phyloP scores from a whole-genome alignment of 1,284 basidiomycete species.

The Sphaerobolus stellatus region DNA sequence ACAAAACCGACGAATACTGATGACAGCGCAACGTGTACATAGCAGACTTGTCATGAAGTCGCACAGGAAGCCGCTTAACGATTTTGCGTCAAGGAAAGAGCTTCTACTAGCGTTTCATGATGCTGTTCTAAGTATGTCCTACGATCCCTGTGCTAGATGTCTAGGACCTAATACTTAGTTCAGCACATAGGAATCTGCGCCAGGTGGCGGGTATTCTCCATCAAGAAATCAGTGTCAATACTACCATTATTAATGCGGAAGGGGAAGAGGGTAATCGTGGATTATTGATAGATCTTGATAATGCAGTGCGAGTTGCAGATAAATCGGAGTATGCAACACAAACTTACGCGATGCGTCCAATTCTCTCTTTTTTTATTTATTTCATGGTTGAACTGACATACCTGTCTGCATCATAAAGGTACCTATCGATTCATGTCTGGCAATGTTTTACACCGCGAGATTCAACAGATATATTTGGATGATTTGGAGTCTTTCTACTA shows the following conservation, averaged over 20 bases:
- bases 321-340: not conserved
- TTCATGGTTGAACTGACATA: not conserved
- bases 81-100: no score
- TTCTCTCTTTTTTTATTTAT: not conserved
- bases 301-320: not conserved
- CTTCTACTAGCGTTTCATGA: no score
- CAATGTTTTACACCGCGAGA: not conserved
- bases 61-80: no score
- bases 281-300: not conserved
- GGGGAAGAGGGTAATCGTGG: not conserved
- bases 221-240: not conserved
- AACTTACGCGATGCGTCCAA: not conserved
- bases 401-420: not conserved
- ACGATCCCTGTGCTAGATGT: no score
- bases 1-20: no score
- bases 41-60: no score
- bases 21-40: no score
- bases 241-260: not conserved
- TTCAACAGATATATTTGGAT: not conserved
- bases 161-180: no score
- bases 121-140: conserved; percentile 1
- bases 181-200: not conserved
- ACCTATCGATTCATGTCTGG: conserved; percentile 3
- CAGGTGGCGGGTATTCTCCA: not conserved
- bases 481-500: conserved; percentile 10